Evolutionary conservation across 306 rosid species (phyloP), one percentile per base, ranked within the genome.

Genomic region (Medicago ruthenica): DNA sequence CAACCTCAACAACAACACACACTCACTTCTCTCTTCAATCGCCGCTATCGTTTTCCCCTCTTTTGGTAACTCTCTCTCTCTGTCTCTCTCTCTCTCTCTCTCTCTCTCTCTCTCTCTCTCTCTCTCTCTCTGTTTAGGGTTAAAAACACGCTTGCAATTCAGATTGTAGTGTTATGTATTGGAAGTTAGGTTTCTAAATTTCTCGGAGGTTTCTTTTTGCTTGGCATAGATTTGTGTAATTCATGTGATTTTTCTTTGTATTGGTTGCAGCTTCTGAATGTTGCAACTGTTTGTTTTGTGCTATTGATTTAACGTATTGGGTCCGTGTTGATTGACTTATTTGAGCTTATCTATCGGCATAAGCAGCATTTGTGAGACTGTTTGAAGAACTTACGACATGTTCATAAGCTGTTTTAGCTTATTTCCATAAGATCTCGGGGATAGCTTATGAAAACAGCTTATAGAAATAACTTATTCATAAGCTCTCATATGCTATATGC

Each of bases 211-310:
- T 70, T 62, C 2, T 71, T 40, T 40, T 41, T 63, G 24, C 40
- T 72, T 59, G 34, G 57, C 3, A 41, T 61, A 42, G 7, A 24
- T 42, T 76, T 45, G n/a, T 22, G 9, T 37, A 37, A n/a, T 21
- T 71, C 22, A 45, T 12, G n/a, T 50, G 34, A 51, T 57, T 80
- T 59, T 37, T 31, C 31, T 0, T 27, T 27, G 41, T 22, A 75
- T 80, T 60, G 41, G 22, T 60, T 69, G 67, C 18, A 50, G 48
- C 79, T 67, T 74, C 34, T 58, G 55, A 58, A 67, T 80, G 59
- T 50, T 36, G 63, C 10, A 58, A 74, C 59, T 74, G 60, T 60
- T 53, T 57, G 68, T 17, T 73, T 74, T 57, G 60, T 69, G 39
- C 17, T 74, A 36, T 39, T 60, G 77, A 27, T 18, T 18, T 62